Base-by-base conservation (phyloP, 768 basidiomycete species). In the Dentipellis fragilis region DNA sequence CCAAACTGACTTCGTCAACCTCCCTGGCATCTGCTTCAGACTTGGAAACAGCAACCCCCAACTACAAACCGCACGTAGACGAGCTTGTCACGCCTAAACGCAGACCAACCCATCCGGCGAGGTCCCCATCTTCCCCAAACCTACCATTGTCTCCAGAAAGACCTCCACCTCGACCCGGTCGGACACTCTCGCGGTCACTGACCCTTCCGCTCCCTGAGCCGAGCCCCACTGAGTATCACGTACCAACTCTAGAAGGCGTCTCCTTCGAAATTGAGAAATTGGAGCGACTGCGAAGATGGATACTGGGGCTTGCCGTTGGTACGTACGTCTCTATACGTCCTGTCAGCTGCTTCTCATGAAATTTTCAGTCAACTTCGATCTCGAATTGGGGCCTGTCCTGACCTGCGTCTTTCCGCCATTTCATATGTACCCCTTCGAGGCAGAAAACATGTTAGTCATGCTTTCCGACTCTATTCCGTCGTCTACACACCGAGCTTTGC, bases 301-400 rank as follows among this genome's bases (percentile, higher is more conserved):
- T 83, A 1, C 66, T 86, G 54, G 75, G 83, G 14, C 75, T 90
- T 49, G 81, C 76, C 47, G 73, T 89, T 53, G 88, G 86, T 78
- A 65, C 60, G 75, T n/a, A 17, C 10, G 29, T 19, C 40, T 49
- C n/a, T 49, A 56, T 29, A 38, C 35, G 16, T 52, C 17, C 19
- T 45, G 51, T 10, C 47, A 37, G 35, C 19, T 35, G 3, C 37
- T 55, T 23, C 34, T 57, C 55, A 55, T 51, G 21, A 46, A 68
- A 34, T 49, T 57, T 55, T 14, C 58, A 89, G 87, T 92, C 38
- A 84, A 93, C 61, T 96, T 96, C 64, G 93, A 96, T 69, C 68
- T 93, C 48, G 93, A 95, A 60, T 72, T 85, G 49, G 93, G 93
- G 3, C 93, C 93, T 9, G 81, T 87, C 5, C 74, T 95, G 21